Conservation (phyloP, 352 stramenopile genomes). For the Pythium biforme region DNA sequence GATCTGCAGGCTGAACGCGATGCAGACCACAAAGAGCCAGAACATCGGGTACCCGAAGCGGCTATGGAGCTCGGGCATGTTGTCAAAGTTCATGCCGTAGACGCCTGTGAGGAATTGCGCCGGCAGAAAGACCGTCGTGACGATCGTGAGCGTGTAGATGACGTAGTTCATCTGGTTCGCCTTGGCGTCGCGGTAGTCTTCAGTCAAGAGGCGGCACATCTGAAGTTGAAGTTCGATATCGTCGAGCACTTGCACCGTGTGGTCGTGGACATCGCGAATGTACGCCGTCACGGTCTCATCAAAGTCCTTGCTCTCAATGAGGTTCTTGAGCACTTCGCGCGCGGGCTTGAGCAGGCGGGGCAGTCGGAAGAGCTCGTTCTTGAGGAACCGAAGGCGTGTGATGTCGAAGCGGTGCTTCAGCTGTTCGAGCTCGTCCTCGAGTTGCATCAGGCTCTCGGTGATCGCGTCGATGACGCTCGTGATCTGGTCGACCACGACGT, state of each 20-base stretch:
- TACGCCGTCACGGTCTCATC: slow-evolving; percentile 75
- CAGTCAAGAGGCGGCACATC: slow-evolving; percentile 74
- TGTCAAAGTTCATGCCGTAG: slow-evolving; percentile 91
- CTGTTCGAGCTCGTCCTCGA: slow-evolving; percentile 69
- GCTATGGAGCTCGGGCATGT: slow-evolving; percentile 85
- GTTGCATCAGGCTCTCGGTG: slow-evolving; percentile 72
- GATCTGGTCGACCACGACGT: slow-evolving; percentile 86
- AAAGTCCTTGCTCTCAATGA: slow-evolving; percentile 83
- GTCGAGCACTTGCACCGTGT: slow-evolving; percentile 76
- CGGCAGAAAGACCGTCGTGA: slow-evolving; percentile 86
- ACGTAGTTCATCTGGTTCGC: slow-evolving; percentile 88
- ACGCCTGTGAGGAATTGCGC: slow-evolving; percentile 88
- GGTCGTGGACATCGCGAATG: slow-evolving; percentile 85
- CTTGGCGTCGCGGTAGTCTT: slow-evolving; percentile 83
- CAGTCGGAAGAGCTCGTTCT: slow-evolving; percentile 80
- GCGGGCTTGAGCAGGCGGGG: slow-evolving; percentile 77
- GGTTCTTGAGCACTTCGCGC: slow-evolving; percentile 80
- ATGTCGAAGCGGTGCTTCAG: slow-evolving; percentile 77
- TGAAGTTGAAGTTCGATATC: slow-evolving; percentile 82
- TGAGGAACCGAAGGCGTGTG: slow-evolving; percentile 56
- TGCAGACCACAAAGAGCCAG: slow-evolving; percentile 71
- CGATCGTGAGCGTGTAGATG: slow-evolving; percentile 89
- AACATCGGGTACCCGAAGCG: slow-evolving; percentile 83
- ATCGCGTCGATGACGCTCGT: slow-evolving; percentile 75
- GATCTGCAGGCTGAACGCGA: slow-evolving; percentile 62